Conservation (phyloP, 73 alveolate species). For the Uronychia setigera region DNA sequence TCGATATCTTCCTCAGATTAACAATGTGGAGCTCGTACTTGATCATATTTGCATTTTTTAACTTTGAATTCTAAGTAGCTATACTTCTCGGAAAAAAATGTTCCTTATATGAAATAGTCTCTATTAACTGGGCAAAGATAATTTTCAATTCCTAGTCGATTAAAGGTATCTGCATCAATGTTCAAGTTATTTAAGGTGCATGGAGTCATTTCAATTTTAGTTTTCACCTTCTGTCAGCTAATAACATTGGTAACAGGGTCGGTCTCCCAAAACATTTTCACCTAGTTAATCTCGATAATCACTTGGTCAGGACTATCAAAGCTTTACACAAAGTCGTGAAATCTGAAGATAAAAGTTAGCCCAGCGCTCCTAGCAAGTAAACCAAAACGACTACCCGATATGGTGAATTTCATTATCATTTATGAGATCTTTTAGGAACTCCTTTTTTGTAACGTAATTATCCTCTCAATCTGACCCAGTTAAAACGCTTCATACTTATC, state of each 20-base stretch:
- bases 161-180: neutral
- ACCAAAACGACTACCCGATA: neutral
- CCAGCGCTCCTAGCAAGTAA: neutral
- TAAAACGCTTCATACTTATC: neutral
- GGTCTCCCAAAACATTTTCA: neutral
- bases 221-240: neutral
- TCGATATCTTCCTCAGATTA: neutral
- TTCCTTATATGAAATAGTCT: slow-evolving; percentile 4
- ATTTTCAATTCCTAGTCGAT: slow-evolving; percentile 5
- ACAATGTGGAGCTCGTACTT: neutral
- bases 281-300: neutral
- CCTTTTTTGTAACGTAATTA: neutral
- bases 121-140: slow-evolving; percentile 6
- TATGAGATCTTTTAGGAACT: neutral
- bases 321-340: neutral
- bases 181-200: neutral
- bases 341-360: neutral
- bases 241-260: neutral
- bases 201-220: neutral
- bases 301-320: neutral
- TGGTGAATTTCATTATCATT: neutral
- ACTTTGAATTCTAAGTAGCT: slow-evolving; percentile 9
- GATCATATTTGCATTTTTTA: neutral
- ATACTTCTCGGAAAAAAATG: neutral
- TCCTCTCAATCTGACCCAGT: neutral